Evolutionary conservation across 164 flowering plant species (phyloP), one percentile per base, ranked within the genome.

Genomic region (Saururus chinensis): DNA sequence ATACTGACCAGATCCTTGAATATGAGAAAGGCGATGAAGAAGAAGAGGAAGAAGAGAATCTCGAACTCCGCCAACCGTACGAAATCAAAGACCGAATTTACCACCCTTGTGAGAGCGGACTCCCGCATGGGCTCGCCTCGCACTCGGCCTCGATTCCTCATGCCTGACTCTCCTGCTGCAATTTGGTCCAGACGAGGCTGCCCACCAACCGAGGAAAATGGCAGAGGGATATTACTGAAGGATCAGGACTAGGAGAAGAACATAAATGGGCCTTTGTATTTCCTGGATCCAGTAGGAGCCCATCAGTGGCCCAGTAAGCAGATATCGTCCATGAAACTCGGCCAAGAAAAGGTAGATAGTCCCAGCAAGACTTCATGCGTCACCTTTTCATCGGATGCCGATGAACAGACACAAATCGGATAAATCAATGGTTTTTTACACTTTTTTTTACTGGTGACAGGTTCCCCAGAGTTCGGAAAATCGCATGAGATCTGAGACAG

Each of bases 1-100:
- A 30, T 19, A 73, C 83, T 64, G 16, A 89, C 92, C 70, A 88
- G 86, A 80, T 88, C 89, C 71, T 91, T 91, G 85, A 91, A 91
- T 73, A 91, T 58, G 70, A 91, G 49, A 51, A 81, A 91, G 57
- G 86, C 84, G 75, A 86, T 65, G 75, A 88, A 7, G 72, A 91
- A 81, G 82, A 86, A 88, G 66, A 88, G 81, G 30, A 85, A 55
- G 74, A 91, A 88, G 53, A 91, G 82, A 62, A 91, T 85, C 84
- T 88, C 97, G 66, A 91, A 91, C 74, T 91, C 93, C 0, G 97
- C 97, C 9, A 76, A 58, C 1, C 77, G 75, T 16, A 89, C 71
- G 66, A 89, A 84, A 11, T 66, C 53, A 68, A 81, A 85, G 6
- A 87, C 80, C 0, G 79, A 57, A 52, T 71, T 71, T 19, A 87